These are phyloP conservation scores for Ceratorhiza oryzae-sativae DNA, from an alignment of 1,284 basidiomycete genomes.

Conservation along the genomic window DNA sequence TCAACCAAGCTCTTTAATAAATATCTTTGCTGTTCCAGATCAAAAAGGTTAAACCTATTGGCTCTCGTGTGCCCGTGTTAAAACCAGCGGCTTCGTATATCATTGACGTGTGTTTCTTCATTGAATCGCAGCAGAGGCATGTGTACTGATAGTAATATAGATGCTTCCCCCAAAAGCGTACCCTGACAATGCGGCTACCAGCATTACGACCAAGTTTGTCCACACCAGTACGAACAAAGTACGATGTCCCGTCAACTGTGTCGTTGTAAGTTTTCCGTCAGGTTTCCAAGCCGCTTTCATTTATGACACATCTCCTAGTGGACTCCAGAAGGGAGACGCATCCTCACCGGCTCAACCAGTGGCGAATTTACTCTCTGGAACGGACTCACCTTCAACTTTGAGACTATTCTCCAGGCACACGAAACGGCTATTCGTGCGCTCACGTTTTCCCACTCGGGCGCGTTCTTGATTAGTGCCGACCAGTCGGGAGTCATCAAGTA, in stretches of 20 bases:
- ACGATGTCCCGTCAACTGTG: constrained; percentile 94
- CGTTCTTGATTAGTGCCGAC: constrained; percentile 91
- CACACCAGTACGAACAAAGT: constrained; percentile 99
- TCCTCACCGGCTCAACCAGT: constrained; percentile 85
- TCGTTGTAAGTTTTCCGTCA: constrained; percentile 65
- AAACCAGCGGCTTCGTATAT: constrained; percentile 84
- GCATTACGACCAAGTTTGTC: constrained; percentile 93
- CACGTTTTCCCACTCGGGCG: constrained; percentile 88
- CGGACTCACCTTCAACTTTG: constrained; percentile 98
- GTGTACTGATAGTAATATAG: constrained; percentile 55
- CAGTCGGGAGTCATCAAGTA: constrained; percentile 97
- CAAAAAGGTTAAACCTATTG: constrained; percentile 75
- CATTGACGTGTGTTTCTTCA: constrained; percentile 68
- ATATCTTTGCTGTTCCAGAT: constrained; percentile 56
- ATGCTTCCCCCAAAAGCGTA: constrained; percentile 92
- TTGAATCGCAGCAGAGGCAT: constrained; percentile 3
- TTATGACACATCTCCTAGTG: no score
- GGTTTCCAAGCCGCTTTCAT: no score
- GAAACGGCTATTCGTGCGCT: constrained; percentile 92
- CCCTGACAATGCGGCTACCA: constrained; percentile 85
- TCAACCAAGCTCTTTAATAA: background rate
- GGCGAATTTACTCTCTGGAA: constrained; percentile 99
- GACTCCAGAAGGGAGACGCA: constrained; percentile 42
- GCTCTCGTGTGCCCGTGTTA: constrained; percentile 75
- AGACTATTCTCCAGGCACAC: constrained; percentile 97